Base-by-base conservation (phyloP, 2,329 filamentous ascomycete genomes). In the Aureobasidium sp. region DNA sequence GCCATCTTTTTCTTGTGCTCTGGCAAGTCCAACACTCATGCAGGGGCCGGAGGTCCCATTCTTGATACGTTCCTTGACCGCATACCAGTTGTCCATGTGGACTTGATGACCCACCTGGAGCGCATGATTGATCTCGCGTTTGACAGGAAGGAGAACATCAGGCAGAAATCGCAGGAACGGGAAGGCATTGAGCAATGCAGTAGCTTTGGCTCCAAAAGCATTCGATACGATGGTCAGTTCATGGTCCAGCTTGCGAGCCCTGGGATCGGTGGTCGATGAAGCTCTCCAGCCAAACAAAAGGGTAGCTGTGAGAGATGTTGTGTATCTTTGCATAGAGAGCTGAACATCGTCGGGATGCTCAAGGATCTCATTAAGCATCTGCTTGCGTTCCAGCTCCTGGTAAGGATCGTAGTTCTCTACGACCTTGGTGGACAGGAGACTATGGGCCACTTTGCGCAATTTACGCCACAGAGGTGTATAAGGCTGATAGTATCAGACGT, bases 381-480 rank as follows among this genome's bases (percentile, higher is more conserved):
- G 76, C 66, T 79, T 81, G 69, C 79, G 82, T 68, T 85, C 82
- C 2, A 84, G 73, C 52, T 80, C 76, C 65, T 84, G 82, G 65
- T 84, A 84, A 1, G 79, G 76, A 2, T 84, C 75, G 62, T 85
- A 86, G 14, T 63, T 64, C 22, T 44, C 45, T 3, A 79, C 75
- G 0, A 76, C 74, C 0, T 72, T 76, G 57, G 79, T 69, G 64
- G 82, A 81, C 31, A 83, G 81, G 72, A 2, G 70, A 72, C 31
- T 34, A 66, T 82, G 81, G 3, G 77, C 66, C 66, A 77, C 70
- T 57, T 73, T 75, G 15, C 75, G 72, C 27, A 73, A 66, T 67
- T 70, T 70, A 11, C 73, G 68, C 73, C 72, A 76, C 34, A 36
- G 41, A 27, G 63, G 56, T 27, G 49, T 57, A 34, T 68, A 66